These are phyloP conservation scores for Suhomyces sp. DNA, from an alignment of 805 yeast genomes.

Conservation along the genomic window DNA sequence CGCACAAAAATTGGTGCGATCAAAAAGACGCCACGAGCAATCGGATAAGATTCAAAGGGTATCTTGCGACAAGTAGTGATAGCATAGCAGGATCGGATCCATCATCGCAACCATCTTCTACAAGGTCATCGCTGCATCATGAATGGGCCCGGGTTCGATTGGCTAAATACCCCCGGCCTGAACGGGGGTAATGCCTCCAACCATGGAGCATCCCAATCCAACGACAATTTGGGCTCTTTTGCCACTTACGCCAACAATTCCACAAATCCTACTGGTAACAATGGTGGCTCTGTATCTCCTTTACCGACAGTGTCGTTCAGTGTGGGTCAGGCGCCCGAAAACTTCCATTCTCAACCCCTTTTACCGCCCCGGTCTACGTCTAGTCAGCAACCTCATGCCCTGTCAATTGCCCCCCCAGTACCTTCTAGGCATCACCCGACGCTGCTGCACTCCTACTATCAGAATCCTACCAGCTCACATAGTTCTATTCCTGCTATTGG, in stretches of 20 bases:
- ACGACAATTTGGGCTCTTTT: neutral
- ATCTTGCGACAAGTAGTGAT: neutral
- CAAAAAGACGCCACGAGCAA: neutral
- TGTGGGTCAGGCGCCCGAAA: neutral
- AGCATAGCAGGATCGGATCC: neutral
- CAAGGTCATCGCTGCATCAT: conserved; percentile 6
- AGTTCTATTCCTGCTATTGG: neutral
- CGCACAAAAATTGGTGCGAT: neutral
- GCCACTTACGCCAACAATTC: neutral
- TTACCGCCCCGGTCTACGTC: neutral
- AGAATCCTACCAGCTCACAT: conserved; percentile 15
- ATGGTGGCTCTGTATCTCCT: conserved; percentile 19
- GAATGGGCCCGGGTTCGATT: conserved; percentile 47
- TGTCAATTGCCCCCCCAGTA: conserved; percentile 7
- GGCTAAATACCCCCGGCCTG: conserved; percentile 39
- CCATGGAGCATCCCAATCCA: neutral
- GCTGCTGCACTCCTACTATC: conserved; percentile 6
- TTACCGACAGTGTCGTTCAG: conserved; percentile 54
- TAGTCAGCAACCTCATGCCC: neutral
- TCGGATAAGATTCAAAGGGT: neutral
- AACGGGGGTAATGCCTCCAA: conserved; percentile 8
- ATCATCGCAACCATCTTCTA: neutral
- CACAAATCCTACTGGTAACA: neutral
- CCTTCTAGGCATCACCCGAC: conserved; percentile 14
- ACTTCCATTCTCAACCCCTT: neutral